Percentiles rank a stretch among this genome's conserved stretches.
These are phyloP conservation scores for Kodamaea sagamina DNA, from an alignment of 805 yeast species.

Conservation along the genomic window DNA sequence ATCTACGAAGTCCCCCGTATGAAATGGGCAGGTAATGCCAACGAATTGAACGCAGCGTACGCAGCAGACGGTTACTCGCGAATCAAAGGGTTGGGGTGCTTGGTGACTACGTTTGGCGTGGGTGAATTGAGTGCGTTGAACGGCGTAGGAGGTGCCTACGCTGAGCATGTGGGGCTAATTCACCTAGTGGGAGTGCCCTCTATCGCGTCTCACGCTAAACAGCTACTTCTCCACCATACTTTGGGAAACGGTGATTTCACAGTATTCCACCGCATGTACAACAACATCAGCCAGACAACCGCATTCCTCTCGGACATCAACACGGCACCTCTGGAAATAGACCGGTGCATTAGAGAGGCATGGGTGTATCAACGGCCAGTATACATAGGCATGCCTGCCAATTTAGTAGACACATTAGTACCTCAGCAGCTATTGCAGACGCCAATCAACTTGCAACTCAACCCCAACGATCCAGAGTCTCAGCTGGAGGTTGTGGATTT, in stretches of 20 bases:
- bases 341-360: conserved; percentile 20
- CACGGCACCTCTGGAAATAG: conserved; percentile 17
- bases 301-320: conserved; percentile 16
- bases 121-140: conserved; percentile 20
- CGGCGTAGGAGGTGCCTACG: conserved; percentile 20
- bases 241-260: conserved; percentile 21
- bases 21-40: conserved; percentile 90
- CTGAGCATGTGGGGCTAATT: conserved; percentile 20
- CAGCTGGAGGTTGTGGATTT: conserved; percentile 18
- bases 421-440: conserved; percentile 13
- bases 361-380: conserved; percentile 20
- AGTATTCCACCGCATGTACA: conserved; percentile 17
- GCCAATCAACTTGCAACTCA: conserved; percentile 17
- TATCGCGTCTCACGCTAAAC: conserved; percentile 16
- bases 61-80: conserved; percentile 90
- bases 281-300: conserved; percentile 15
- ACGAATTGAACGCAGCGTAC: conserved; percentile 85
- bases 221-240: conserved; percentile 20
- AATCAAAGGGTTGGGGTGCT: conserved; percentile 45
- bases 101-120: conserved; percentile 21
- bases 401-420: conserved; percentile 19
- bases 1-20: conserved; percentile 72
- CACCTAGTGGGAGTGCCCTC: conserved; percentile 21
- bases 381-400: conserved; percentile 19
- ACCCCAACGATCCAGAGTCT: conserved; percentile 16